Evolutionary conservation across 768 basidiomycete species (phyloP).

Genomic region (Termitomyces sp.): DNA sequence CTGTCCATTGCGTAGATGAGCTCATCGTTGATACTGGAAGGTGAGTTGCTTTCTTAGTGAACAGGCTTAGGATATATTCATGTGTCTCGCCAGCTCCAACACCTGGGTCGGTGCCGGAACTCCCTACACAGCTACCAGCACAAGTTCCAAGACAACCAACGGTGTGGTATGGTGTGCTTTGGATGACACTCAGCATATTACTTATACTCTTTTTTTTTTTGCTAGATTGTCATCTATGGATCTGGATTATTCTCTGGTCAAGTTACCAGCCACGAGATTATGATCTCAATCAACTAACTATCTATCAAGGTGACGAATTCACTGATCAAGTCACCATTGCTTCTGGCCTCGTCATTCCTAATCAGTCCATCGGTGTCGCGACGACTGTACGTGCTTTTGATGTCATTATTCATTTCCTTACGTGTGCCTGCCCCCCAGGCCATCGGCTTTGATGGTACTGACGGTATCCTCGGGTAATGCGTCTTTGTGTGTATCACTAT

Average conservation of each 20-base stretch:
- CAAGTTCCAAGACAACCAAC: slow-evolving; percentile 40
- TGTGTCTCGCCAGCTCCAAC: slow-evolving; percentile 43
- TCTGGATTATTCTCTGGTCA: slow-evolving; percentile 54
- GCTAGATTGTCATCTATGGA: slow-evolving; percentile 51
- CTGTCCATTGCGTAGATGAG: slow-evolving; percentile 27
- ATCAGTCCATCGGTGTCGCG: slow-evolving; percentile 68
- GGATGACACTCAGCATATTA: background rate
- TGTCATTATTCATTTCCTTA: background rate
- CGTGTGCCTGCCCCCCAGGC: slow-evolving; percentile 17
- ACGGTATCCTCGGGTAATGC: slow-evolving; percentile 61
- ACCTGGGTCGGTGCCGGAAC: slow-evolving; percentile 60
- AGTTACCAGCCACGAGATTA: background rate
- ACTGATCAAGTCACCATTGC: slow-evolving; percentile 51
- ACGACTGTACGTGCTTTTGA: slow-evolving; percentile 15
- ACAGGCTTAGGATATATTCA: background rate
- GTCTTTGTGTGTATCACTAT: background rate
- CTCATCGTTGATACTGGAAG: slow-evolving; percentile 63
- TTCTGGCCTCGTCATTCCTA: slow-evolving; percentile 38
- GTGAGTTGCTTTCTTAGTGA: slow-evolving; percentile 7
- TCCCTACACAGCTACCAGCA: slow-evolving; percentile 42
- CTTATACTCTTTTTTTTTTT: background rate
- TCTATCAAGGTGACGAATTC: slow-evolving; percentile 34
- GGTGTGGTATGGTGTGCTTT: slow-evolving; percentile 36
- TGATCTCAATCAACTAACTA: background rate
- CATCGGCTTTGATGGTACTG: slow-evolving; percentile 41